Conservation (phyloP, 441 rosid genomes). For the Manihot esculenta region DNA sequence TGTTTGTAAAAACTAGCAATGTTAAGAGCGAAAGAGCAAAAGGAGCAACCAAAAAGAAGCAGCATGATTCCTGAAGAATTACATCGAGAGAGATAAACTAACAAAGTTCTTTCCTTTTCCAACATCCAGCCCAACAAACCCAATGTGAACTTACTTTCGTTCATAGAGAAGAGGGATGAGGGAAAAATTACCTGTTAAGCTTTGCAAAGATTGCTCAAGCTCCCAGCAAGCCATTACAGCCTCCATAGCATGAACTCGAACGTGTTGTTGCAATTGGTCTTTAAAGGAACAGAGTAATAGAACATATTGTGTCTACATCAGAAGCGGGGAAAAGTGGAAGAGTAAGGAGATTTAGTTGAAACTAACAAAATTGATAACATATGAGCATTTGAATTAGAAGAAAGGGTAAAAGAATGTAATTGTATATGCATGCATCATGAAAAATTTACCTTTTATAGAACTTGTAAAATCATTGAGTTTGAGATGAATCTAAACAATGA, state of each 20-base stretch:
- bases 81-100: not conserved
- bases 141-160: not conserved
- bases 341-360: constrained; percentile 17
- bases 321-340: not conserved
- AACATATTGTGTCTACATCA: constrained; percentile 84
- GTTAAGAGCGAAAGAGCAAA: not conserved
- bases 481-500: constrained; percentile 1
- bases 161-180: too few species aligned
- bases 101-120: not conserved
- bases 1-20: not conserved
- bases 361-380: not conserved
- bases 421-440: constrained; percentile 4
- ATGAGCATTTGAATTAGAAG: constrained; percentile 15
- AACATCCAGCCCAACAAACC: not conserved
- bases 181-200: constrained; percentile 70
- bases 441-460: not conserved
- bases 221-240: constrained; percentile 99
- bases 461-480: not conserved
- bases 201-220: constrained; percentile 91
- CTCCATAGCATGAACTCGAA: constrained; percentile 99
- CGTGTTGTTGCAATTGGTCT: constrained; percentile 98
- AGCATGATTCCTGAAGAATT: not conserved
- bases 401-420: constrained; percentile 8
- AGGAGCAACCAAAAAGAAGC: constrained; percentile 1
- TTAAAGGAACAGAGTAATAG: constrained; percentile 89